phyloP scores from a whole-genome alignment of 768 basidiomycete species.

The Basidioascus undulatus region DNA sequence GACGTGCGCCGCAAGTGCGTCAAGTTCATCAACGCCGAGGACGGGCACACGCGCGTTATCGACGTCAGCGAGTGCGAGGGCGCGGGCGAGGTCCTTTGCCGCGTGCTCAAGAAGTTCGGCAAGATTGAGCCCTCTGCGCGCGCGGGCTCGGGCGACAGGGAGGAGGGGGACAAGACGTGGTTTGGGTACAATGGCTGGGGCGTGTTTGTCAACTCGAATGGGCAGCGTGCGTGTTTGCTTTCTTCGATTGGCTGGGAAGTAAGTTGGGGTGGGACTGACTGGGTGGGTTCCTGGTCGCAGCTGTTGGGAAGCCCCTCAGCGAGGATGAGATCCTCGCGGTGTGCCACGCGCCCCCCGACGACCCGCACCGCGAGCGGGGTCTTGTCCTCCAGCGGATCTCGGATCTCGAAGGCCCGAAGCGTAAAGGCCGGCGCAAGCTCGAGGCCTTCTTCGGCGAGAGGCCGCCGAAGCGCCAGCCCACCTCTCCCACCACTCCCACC shows the following conservation, averaged over 20 bases:
- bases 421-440: constrained; percentile 20
- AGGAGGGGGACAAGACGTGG: constrained; percentile 50
- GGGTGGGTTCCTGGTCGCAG: no score
- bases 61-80: constrained; percentile 50
- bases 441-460: constrained; percentile 28
- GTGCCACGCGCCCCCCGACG: constrained; percentile 56
- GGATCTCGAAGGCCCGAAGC: constrained; percentile 19
- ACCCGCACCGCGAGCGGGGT: constrained; percentile 54
- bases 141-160: constrained; percentile 35
- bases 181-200: constrained; percentile 86
- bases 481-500: constrained; percentile 11
- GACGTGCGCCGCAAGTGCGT: constrained; percentile 63
- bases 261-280: no score
- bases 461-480: no score
- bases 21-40: constrained; percentile 66
- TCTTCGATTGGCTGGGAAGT: no score
- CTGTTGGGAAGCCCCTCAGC: constrained; percentile 45
- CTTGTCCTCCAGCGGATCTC: constrained; percentile 40
- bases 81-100: constrained; percentile 66
- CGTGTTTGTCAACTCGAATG: constrained; percentile 57
- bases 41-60: constrained; percentile 44
- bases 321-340: constrained; percentile 58
- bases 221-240: no score
- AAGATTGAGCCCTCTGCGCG: constrained; percentile 26
- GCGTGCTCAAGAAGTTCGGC: constrained; percentile 70